Conservation (phyloP, 2,329 filamentous ascomycete genomes). For the Fusarium tjaetaba region DNA sequence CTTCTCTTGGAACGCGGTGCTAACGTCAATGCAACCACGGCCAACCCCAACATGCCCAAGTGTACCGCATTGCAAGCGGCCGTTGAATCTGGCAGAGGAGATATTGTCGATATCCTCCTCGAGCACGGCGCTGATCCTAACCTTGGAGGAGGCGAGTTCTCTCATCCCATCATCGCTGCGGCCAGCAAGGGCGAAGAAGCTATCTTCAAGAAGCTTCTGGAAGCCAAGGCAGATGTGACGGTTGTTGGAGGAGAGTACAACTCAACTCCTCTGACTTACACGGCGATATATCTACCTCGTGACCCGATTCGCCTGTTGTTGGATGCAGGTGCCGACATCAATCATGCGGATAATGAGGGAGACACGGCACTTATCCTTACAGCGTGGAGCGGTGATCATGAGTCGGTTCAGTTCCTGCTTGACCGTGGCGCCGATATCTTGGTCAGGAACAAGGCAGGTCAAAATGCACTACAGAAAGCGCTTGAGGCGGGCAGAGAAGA, state of each 20-base stretch:
- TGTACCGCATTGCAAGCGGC: slow-evolving; percentile 55
- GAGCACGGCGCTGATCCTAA: slow-evolving; percentile 51
- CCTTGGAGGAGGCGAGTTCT: slow-evolving; percentile 47
- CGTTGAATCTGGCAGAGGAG: slow-evolving; percentile 46
- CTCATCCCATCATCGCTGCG: slow-evolving; percentile 52
- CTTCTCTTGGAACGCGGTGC: slow-evolving; percentile 50
- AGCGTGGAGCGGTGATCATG: slow-evolving; percentile 44
- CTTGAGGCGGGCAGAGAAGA: neutral
- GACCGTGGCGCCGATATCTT: slow-evolving; percentile 24
- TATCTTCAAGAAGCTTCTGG: slow-evolving; percentile 50
- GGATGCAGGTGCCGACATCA: slow-evolving; percentile 51
- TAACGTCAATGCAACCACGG: slow-evolving; percentile 48
- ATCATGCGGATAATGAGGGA: slow-evolving; percentile 47
- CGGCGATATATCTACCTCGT: slow-evolving; percentile 48
- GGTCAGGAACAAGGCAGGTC: neutral
- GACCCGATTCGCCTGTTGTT: slow-evolving; percentile 47
- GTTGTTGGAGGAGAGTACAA: slow-evolving; percentile 48
- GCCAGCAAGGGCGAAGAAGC: slow-evolving; percentile 47
- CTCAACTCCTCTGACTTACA: slow-evolving; percentile 51
- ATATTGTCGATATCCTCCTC: slow-evolving; percentile 52
- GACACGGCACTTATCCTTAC: slow-evolving; percentile 53
- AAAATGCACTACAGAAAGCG: slow-evolving; percentile 20
- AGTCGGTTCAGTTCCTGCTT: slow-evolving; percentile 15
- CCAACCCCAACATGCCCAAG: slow-evolving; percentile 40
- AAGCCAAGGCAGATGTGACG: slow-evolving; percentile 49